Evolutionary conservation across 306 rosid genomes (phyloP).

Genomic region (Corylus heterophylla): DNA sequence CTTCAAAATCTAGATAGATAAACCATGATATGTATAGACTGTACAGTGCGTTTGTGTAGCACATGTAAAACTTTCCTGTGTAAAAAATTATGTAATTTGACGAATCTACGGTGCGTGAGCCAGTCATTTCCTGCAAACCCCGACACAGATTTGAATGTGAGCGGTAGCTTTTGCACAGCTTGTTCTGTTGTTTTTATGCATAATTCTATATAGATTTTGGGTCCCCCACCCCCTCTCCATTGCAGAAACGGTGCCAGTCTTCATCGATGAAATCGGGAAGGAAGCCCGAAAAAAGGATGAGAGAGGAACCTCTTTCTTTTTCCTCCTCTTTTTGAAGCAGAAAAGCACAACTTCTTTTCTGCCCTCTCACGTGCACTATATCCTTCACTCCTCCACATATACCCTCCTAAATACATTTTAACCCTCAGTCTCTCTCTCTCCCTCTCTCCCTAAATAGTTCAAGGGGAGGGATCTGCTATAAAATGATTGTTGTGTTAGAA

Average conservation of each 20-base stretch:
- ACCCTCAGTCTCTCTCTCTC: slow-evolving; percentile 19
- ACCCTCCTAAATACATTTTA: slow-evolving; percentile 1
- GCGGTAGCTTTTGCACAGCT: slow-evolving; percentile 73
- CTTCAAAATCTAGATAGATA: slow-evolving; percentile 25
- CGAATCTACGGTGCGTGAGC: slow-evolving; percentile 67
- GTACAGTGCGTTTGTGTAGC: no score
- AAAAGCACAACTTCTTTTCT: slow-evolving; percentile 55
- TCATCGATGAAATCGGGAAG: slow-evolving; percentile 48
- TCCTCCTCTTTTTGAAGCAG: slow-evolving; percentile 46
- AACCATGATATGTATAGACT: not conserved
- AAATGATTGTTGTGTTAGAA: slow-evolving; percentile 24
- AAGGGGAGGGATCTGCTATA: slow-evolving; percentile 35
- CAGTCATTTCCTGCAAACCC: slow-evolving; percentile 54
- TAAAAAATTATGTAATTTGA: no score
- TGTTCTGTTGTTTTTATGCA: slow-evolving; percentile 66
- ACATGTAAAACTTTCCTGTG: slow-evolving; percentile 8
- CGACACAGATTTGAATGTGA: slow-evolving; percentile 85
- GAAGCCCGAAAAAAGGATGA: slow-evolving; percentile 36
- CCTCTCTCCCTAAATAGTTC: slow-evolving; percentile 6
- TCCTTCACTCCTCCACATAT: slow-evolving; percentile 28
- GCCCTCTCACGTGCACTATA: slow-evolving; percentile 62
- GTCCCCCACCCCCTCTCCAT: slow-evolving; percentile 51
- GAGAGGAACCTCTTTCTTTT: slow-evolving; percentile 38
- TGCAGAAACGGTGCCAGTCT: slow-evolving; percentile 42
- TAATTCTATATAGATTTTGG: slow-evolving; percentile 76